Evolutionary conservation across 495 filamentous ascomycete species (phyloP), one percentile per base, ranked within the genome.

Genomic region (Neurospora hispaniola): DNA sequence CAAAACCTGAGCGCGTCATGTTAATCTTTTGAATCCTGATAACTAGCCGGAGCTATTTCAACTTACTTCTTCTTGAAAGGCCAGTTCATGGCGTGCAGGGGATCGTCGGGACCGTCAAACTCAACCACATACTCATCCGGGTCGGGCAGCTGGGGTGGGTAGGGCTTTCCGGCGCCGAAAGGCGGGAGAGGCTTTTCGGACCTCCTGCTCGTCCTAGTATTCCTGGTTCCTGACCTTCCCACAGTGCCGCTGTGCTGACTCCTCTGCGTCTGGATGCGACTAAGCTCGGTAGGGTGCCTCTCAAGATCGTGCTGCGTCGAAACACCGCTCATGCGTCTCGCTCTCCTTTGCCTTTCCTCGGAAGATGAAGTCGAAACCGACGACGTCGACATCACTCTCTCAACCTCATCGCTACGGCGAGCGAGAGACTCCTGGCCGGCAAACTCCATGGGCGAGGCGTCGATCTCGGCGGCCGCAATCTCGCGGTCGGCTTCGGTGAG

Each of bases 71-170:
- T 93, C 73, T 77, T 86, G 38, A 91, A 77, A 0, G 90, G 84
- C 94, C 94, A 97, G 80, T 97, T 97, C 80, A 92, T 90, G 0
- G 93, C 90, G 80, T 97, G 91, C 59, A 91, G 76, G 11, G 92
- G 93, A 79, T 97, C 93, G 75, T 93, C 86, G 2, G 87, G 89
- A 0, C 93, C 92, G 69, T 90, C 88, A 74, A 96, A 97, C 75
- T 95, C 94, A 20, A 97, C 94, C 2, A 96, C 92, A 83, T 96
- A 97, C 73, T 91, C 89, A 76, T 96, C 94, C 75, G 86, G 85
- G 31, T 88, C 88, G 6, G 92, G 92, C 48, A 96, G 79, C 0
- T 81, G 84, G 5, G 91, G 92, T 11, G 93, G 94, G 80, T 90
- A 94, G 12, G 90, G 86, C 80, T 94, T 96, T 2, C 93, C 93